These are phyloP conservation scores for Pulveroboletus sp. DNA, from an alignment of 768 basidiomycete genomes.

Conservation along the genomic window DNA sequence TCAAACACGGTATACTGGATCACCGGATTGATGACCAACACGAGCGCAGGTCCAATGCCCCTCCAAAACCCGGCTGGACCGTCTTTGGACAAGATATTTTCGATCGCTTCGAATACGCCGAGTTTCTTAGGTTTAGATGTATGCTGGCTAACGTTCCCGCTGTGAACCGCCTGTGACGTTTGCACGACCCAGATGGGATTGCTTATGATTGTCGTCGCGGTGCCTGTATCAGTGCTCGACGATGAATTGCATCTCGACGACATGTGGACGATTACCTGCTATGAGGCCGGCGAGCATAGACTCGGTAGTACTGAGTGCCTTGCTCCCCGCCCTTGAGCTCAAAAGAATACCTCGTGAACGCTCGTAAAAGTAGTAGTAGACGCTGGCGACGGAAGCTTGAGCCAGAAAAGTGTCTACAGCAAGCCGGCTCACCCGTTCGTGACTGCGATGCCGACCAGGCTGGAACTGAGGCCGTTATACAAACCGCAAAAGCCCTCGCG, in stretches of 20 bases:
- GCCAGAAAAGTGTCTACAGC: not conserved
- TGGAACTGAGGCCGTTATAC: slow-evolving; percentile 84
- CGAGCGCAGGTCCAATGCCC: slow-evolving; percentile 90
- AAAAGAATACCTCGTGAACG: slow-evolving; percentile 59
- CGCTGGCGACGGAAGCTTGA: slow-evolving; percentile 39
- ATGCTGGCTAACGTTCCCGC: slow-evolving; percentile 35
- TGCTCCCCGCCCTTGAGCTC: slow-evolving; percentile 52
- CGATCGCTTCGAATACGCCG: slow-evolving; percentile 63
- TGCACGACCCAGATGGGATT: slow-evolving; percentile 99
- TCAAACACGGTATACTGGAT: slow-evolving; percentile 94
- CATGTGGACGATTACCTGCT: slow-evolving; percentile 53
- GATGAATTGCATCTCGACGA: not conserved
- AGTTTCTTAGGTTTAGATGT: slow-evolving; percentile 53
- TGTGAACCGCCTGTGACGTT: slow-evolving; percentile 78
- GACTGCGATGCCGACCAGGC: slow-evolving; percentile 85
- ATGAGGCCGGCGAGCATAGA: slow-evolving; percentile 86
- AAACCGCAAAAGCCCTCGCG: slow-evolving; percentile 82
- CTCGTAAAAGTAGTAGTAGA: slow-evolving; percentile 94
- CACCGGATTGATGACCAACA: slow-evolving; percentile 93
- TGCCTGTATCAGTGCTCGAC: slow-evolving; percentile 47
- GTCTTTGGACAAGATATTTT: slow-evolving; percentile 66
- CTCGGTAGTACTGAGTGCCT: slow-evolving; percentile 80
- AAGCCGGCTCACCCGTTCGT: slow-evolving; percentile 75
- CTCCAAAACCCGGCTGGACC: slow-evolving; percentile 85
- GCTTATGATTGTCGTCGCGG: slow-evolving; percentile 82